These are phyloP conservation scores for Phytophthora sp. DNA, from an alignment of 352 stramenopile genomes.

Conservation along the genomic window DNA sequence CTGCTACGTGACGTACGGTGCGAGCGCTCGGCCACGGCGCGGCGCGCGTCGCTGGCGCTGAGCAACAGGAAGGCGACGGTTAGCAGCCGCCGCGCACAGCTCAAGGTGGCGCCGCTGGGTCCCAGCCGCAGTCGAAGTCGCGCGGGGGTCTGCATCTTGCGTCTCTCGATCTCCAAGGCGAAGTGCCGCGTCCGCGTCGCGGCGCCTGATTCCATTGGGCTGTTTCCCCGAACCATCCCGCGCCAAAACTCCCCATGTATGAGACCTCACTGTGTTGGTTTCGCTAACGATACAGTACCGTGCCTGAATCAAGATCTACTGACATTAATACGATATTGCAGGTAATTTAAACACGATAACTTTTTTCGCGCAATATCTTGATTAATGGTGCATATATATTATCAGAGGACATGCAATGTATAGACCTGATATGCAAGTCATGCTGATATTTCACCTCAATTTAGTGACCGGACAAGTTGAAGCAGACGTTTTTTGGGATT, in stretches of 20 bases:
- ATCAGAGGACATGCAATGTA: too few relatives aligned
- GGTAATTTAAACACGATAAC: too few relatives aligned
- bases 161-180: conserved; percentile 28
- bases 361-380: too few relatives aligned
- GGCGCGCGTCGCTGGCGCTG: conserved; percentile 44
- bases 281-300: too few relatives aligned
- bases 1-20: conserved; percentile 32
- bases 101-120: conserved; percentile 6
- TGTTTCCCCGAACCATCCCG: conserved; percentile 44
- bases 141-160: conserved; percentile 25
- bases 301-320: too few relatives aligned
- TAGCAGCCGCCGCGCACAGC: conserved; percentile 33
- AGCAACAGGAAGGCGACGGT: conserved; percentile 34
- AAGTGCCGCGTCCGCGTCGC: conserved; percentile 29
- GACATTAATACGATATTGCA: too few relatives aligned
- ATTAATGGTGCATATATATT: too few relatives aligned
- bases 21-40: conserved; percentile 39
- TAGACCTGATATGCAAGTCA: too few relatives aligned
- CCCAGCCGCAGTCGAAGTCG: conserved; percentile 8
- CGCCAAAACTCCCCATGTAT: conserved; percentile 29
- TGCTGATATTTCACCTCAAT: neutral
- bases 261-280: conserved; percentile 34
- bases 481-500: conserved; percentile 28
- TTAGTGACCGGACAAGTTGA: conserved; percentile 28
- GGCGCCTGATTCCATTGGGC: conserved; percentile 40